Percentiles rank a stretch among this genome's conserved stretches.
Evolutionary conservation across 257 asterid species (phyloP).

Genomic region (Nicotiana tabacum): DNA sequence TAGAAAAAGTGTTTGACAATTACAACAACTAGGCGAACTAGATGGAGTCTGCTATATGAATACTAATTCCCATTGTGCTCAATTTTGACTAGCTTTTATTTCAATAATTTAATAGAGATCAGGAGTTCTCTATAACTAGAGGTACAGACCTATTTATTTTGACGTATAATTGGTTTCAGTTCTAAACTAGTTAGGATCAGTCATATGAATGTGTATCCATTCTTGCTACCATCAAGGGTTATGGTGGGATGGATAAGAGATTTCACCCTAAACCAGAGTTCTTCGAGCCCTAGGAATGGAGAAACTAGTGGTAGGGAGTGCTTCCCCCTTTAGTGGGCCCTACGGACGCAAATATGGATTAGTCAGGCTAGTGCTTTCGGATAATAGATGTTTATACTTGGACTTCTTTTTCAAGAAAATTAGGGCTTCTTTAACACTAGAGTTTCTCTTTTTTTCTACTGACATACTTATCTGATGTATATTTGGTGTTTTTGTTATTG

Average conservation of each 20-base stretch:
- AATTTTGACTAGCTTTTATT: not conserved
- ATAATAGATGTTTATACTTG: too few relatives aligned
- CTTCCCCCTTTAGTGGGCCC: too few relatives aligned
- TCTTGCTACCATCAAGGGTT: not conserved
- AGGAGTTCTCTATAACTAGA: not conserved
- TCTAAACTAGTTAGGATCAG: not conserved
- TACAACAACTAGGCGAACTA: not conserved
- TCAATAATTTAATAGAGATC: not conserved
- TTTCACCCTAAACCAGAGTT: too few relatives aligned
- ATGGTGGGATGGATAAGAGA: too few relatives aligned
- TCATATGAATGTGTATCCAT: not conserved
- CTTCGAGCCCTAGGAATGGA: too few relatives aligned
- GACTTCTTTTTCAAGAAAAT: not conserved
- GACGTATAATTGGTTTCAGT: not conserved
- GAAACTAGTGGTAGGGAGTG: too few relatives aligned
- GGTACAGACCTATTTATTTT: not conserved
- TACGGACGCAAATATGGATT: too few relatives aligned
- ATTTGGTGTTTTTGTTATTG: not conserved
- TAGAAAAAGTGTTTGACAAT: not conserved
- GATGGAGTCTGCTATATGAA: not conserved
- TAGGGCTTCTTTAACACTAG: not conserved
- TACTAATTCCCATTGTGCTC: not conserved
- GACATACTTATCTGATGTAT: not conserved
- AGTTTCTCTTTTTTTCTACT: not conserved
- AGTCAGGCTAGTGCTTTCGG: too few relatives aligned